Base-by-base conservation (phyloP, 2,329 filamentous ascomycete species). In the Aspergillus phoenicis region DNA sequence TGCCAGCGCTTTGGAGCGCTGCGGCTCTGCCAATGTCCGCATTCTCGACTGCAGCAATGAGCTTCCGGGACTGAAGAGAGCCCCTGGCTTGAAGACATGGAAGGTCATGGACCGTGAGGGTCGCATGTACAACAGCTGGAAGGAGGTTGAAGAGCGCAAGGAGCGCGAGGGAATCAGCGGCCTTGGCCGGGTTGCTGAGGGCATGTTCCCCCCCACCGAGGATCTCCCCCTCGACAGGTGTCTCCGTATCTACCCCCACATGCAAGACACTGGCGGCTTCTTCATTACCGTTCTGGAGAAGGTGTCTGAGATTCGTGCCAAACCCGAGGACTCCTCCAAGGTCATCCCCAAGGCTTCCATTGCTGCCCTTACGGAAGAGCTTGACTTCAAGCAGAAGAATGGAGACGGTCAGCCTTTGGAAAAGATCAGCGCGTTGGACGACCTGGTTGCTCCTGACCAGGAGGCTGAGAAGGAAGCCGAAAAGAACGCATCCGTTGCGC, bases 231-330 rank as follows among this genome's bases (percentile, higher is more conserved):
- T 98, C 17, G 91, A 97, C 70, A 87, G 90, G 62, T 97, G 94
- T 78, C 93, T 98, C 84, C 87, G 95, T 64, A 88, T 99, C 6
- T 99, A 98, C 75, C 91, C 93, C 36, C 95, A 99, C 76, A 85
- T 93, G 73, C 95, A 99, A 78, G 93, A 99, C 70, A 99, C 95
- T 3, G 95, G 95, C 59, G 94, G 90, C 22, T 99, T 99, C 83
- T 99, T 99, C 81, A 97, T 99, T 73, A 90, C 93, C 0, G 93
- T 97, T 0, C 80, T 99, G 17, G 91, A 97, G 81, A 99, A 99
- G 84, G 89, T 89, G 74, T 85, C 87, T 26, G 95, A 97, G 66
- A 93, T 96, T 75, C 90, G 85, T 74, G 89, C 88, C 8, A 90
- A 85, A 75, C 88, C 88, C 22, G 91, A 95, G 76, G 83, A 85